Evolutionary conservation across 2,329 filamentous ascomycete genomes (phyloP).

Genomic region (Scolecobasidium constrictum): DNA sequence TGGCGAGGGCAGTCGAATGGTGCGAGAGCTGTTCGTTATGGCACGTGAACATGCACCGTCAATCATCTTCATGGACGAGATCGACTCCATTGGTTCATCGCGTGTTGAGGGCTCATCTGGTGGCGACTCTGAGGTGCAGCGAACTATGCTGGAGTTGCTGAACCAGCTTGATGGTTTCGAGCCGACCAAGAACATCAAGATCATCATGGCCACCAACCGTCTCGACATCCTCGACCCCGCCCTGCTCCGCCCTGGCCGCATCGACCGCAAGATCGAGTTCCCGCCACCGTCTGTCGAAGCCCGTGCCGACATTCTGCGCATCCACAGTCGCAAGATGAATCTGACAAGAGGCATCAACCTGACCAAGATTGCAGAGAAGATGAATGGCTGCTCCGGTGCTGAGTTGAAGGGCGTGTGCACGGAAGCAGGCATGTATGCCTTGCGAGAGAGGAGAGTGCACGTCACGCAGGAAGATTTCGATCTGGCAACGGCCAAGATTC

Average conservation of each 20-base stretch:
- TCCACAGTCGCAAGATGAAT: conserved; percentile 98
- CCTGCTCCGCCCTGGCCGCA: conserved; percentile 86
- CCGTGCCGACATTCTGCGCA: conserved; percentile 91
- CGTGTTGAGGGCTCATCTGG: conserved; percentile 92
- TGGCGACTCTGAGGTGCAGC: conserved; percentile 94
- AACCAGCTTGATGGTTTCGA: conserved; percentile 99
- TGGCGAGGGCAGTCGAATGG: conserved; percentile 95
- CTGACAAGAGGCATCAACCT: conserved; percentile 94
- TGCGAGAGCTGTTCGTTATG: conserved; percentile 98
- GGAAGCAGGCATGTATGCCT: conserved; percentile 95
- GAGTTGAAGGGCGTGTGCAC: conserved; percentile 99
- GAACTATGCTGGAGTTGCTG: conserved; percentile 95
- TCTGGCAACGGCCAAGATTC: conserved; percentile 93
- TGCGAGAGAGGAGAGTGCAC: conserved; percentile 90
- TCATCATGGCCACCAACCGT: conserved; percentile 99
- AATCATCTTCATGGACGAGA: conserved; percentile 99
- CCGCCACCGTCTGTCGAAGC: conserved; percentile 94
- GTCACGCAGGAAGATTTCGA: conserved; percentile 99
- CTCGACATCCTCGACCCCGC: conserved; percentile 95
- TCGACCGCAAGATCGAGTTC: conserved; percentile 98
- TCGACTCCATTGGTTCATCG: conserved; percentile 95
- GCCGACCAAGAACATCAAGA: conserved; percentile 99
- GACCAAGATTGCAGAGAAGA: conserved; percentile 98
- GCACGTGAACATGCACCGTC: conserved; percentile 93
- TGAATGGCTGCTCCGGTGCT: conserved; percentile 97